phyloP scores from a whole-genome alignment of 306 rosid genomes.

The Begonia loranthoides region DNA sequence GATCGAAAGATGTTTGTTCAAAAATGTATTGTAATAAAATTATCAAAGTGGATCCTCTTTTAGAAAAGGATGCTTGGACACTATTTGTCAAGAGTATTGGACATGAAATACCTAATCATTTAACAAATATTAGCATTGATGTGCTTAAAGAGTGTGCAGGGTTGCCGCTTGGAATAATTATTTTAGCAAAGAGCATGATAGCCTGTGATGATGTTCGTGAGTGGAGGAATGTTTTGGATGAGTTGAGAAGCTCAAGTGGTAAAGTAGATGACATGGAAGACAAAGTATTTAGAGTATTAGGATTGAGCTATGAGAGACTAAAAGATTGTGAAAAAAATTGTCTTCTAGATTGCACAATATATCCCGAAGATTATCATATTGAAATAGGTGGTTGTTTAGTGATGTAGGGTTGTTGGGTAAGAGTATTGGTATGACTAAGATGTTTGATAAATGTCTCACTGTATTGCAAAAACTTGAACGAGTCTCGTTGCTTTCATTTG shows the following conservation, averaged over 20 bases:
- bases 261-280: slow-evolving; percentile 11
- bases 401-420: slow-evolving; percentile 11
- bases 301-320: slow-evolving; percentile 14
- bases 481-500: not conserved
- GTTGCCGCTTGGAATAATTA: not conserved
- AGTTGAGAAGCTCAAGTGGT: not conserved
- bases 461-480: slow-evolving; percentile 5
- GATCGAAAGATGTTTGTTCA: slow-evolving; percentile 10
- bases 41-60: not conserved
- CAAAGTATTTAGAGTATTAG: slow-evolving; percentile 13
- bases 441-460: slow-evolving; percentile 5
- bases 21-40: slow-evolving; percentile 3
- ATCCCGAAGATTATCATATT: slow-evolving; percentile 15
- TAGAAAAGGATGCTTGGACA: not conserved
- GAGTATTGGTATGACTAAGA: not conserved
- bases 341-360: slow-evolving; percentile 13
- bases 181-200: slow-evolving; percentile 4
- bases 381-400: slow-evolving; percentile 7
- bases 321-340: slow-evolving; percentile 2
- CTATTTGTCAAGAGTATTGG: slow-evolving; percentile 13
- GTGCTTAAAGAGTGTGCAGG: not conserved
- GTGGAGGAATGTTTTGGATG: slow-evolving; percentile 1
- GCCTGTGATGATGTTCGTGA: not conserved
- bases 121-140: not conserved
- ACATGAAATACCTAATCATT: not conserved